These are phyloP conservation scores for Yueomyces sp. DNA, from an alignment of 805 yeast genomes.

Conservation along the genomic window DNA sequence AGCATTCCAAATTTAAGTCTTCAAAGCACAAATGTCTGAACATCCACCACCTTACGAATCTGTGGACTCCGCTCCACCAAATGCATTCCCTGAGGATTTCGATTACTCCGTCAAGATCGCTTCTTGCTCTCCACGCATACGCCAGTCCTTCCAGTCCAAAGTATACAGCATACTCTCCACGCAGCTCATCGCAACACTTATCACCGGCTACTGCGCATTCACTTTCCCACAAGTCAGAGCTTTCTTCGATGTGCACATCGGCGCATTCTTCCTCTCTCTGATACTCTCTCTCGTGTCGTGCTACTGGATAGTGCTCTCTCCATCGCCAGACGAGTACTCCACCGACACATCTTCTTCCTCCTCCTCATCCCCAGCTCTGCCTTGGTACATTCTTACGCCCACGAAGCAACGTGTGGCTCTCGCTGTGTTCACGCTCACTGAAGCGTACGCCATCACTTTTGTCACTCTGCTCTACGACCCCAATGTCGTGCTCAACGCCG, in stretches of 20 bases:
- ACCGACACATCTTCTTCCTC: neutral
- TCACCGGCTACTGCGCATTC: slow-evolving; percentile 15
- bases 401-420: slow-evolving; percentile 34
- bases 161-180: slow-evolving; percentile 60
- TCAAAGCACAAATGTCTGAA: neutral
- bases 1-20: too few species aligned
- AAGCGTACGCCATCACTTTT: slow-evolving; percentile 60
- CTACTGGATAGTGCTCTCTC: slow-evolving; percentile 48
- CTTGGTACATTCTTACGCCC: slow-evolving; percentile 20
- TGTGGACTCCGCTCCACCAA: slow-evolving; percentile 27
- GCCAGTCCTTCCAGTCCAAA: slow-evolving; percentile 65
- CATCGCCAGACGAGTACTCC: slow-evolving; percentile 45
- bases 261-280: slow-evolving; percentile 45
- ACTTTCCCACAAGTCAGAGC: slow-evolving; percentile 9
- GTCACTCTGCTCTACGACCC: slow-evolving; percentile 52
- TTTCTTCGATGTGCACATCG: slow-evolving; percentile 46
- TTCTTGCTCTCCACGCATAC: slow-evolving; percentile 60
- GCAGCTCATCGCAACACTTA: slow-evolving; percentile 52
- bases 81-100: slow-evolving; percentile 39
- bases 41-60: slow-evolving; percentile 2
- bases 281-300: slow-evolving; percentile 51
- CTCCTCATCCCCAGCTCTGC: slow-evolving; percentile 3
- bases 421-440: slow-evolving; percentile 57
- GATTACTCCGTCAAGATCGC: slow-evolving; percentile 68
- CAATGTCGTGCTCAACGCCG: slow-evolving; percentile 53